Conservation (phyloP, 2,329 filamentous ascomycete genomes). For the Chrysoporthe cubensis region DNA sequence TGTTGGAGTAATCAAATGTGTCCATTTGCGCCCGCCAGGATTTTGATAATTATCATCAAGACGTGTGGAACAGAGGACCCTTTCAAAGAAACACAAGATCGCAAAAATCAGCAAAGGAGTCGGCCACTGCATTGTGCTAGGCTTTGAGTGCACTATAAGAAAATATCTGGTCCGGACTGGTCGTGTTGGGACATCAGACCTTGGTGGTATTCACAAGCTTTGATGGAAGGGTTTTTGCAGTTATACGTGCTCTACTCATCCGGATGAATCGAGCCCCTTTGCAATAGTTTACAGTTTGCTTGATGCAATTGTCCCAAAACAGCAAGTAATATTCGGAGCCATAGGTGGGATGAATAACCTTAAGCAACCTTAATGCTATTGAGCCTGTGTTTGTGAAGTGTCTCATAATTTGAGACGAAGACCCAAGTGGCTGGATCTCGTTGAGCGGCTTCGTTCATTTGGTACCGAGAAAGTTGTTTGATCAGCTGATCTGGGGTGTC, state of each 20-base stretch:
- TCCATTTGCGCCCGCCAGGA: too few relatives aligned
- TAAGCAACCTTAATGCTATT: background rate
- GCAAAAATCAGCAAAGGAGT: background rate
- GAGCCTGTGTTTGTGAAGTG: background rate
- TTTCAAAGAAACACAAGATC: background rate
- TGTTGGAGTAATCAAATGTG: background rate
- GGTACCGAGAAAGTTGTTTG: constrained; percentile 1
- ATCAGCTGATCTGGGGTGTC: background rate
- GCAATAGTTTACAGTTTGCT: background rate
- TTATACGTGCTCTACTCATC: background rate
- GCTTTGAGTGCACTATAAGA: background rate
- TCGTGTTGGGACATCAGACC: background rate
- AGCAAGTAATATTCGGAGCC: background rate
- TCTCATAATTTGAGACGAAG: background rate
- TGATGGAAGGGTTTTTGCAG: background rate
- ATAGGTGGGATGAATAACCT: background rate
- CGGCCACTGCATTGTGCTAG: background rate
- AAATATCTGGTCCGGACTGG: background rate
- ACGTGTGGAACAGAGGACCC: background rate
- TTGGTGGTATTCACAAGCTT: background rate
- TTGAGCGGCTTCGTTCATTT: background rate
- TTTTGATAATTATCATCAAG: background rate
- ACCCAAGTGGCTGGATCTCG: constrained; percentile 1
- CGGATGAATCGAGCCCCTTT: background rate
- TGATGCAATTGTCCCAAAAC: background rate